Evolutionary conservation across 345 rosid genomes (phyloP), one percentile per base, ranked within the genome.

Genomic region (Raphanus raphanistrum): DNA sequence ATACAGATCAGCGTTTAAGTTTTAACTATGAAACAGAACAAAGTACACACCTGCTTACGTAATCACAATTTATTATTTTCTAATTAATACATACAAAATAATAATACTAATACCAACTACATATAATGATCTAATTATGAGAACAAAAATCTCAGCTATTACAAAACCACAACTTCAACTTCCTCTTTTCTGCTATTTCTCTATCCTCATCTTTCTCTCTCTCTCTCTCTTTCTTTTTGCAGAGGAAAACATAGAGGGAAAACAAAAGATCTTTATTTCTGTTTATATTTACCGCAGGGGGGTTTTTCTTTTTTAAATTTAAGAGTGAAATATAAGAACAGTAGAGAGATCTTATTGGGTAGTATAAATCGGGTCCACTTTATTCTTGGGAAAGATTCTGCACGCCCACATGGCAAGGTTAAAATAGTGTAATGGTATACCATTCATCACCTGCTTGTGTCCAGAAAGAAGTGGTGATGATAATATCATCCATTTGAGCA

Each of bases 321-420:
- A 63, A 35, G 28, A 33, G 59, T 57, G 81, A 62, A 65, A 69
- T 5, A 45, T 43, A 11, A 57, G 31, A 60, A 77, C 73, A 79
- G 80, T 57, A 80, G 45, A 66, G 45, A 68, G 76, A 68, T 82
- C 69, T 84, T 5, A 75, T 80, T 71, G 76, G 83, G 70, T 45
- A 69, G 41, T 65, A 70, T 68, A 4, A 74, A 70, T 31, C 8
- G 73, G 76, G 83, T 80, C 83, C 83, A 75, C 79, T 80, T 75
- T 58, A 79, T 80, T 80, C 83, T 58, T 75, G 72, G 83, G 83
- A 80, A 80, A 80, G 83, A 80, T 80, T 74, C 83, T 80, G 72
- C 83, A 75, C 79, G 75, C 83, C 72, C 83, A 80, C 83, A 80
- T 75, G 76, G 72, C 75, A 68, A 80, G 79, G 65, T 45, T 63